phyloP scores from a whole-genome alignment of 345 rosid genomes.

The Melaleuca alternifolia region DNA sequence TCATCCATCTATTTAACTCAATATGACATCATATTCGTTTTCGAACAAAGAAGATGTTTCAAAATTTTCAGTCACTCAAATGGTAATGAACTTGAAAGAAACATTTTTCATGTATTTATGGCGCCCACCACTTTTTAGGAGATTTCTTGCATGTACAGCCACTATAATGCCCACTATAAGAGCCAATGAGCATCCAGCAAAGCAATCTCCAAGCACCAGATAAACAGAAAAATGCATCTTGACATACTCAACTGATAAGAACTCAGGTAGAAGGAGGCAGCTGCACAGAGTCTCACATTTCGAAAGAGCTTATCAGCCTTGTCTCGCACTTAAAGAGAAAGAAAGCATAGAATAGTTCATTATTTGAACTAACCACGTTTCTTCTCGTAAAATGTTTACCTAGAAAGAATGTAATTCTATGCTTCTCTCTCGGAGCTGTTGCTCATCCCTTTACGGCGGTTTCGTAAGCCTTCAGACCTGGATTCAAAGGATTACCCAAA shows the following conservation, averaged over 20 bases:
- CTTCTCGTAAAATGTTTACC: slow-evolving; percentile 17
- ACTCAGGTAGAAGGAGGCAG: background rate
- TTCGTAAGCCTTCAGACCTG: slow-evolving; percentile 21
- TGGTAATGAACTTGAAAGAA: background rate
- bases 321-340: background rate
- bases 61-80: background rate
- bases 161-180: slow-evolving; percentile 40
- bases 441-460: slow-evolving; percentile 54
- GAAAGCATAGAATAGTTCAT: background rate
- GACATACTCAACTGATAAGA: background rate
- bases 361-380: background rate
- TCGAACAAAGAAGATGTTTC: background rate
- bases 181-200: slow-evolving; percentile 50
- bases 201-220: slow-evolving; percentile 34
- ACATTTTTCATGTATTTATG: slow-evolving; percentile 24
- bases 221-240: background rate
- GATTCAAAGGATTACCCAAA: background rate
- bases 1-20: background rate
- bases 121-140: slow-evolving; percentile 33
- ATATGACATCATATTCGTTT: background rate
- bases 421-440: slow-evolving; percentile 47
- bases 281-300: background rate
- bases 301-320: background rate
- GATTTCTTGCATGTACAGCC: slow-evolving; percentile 36
- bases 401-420: slow-evolving; percentile 50